Evolutionary conservation across 208 protist genomes (phyloP).

Genomic region (Crithidia fasciculata): DNA sequence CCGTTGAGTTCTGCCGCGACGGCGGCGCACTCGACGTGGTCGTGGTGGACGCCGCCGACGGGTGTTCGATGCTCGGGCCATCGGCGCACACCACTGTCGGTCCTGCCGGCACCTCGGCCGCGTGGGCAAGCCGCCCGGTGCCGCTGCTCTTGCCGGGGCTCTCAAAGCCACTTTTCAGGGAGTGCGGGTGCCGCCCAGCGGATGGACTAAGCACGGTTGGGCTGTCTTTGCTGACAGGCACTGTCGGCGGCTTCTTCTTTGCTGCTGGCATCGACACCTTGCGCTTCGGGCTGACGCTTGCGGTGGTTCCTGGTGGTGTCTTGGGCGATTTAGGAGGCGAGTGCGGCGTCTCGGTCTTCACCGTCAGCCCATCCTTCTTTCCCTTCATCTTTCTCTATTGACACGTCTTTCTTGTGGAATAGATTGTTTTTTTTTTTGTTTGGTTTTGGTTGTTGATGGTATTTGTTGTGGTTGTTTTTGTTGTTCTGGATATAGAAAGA

Average conservation of each 20-base stretch:
- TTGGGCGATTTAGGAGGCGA: conserved; percentile 20
- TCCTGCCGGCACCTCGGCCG: neutral
- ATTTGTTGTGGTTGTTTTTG: too few species aligned
- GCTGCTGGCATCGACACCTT: conserved; percentile 21
- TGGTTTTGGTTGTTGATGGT: neutral
- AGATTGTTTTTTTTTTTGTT: neutral
- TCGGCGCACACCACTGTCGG: conserved; percentile 13
- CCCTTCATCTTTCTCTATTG: conserved; percentile 8
- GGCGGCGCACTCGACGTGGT: conserved; percentile 11
- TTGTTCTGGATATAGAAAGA: too few species aligned
- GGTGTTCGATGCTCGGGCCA: conserved; percentile 2
- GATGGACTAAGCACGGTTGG: conserved; percentile 21
- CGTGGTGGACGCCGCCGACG: conserved; percentile 5
- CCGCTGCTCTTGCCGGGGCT: neutral
- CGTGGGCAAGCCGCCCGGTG: neutral
- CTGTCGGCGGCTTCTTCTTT: conserved; percentile 35
- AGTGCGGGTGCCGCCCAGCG: conserved; percentile 15
- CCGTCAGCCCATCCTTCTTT: conserved; percentile 16
- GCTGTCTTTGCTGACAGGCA: conserved; percentile 27
- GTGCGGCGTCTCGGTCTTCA: conserved; percentile 15
- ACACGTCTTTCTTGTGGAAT: too few species aligned
- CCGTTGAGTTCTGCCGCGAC: conserved; percentile 26
- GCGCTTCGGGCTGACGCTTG: conserved; percentile 6
- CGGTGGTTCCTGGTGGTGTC: conserved; percentile 1
- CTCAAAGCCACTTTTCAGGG: conserved; percentile 11